A percentile compares a stretch with the other conserved stretches of the same genome.
These are phyloP conservation scores for Prunus persica DNA, from an alignment of 306 rosid species.

Conservation along the genomic window Prunus_persica_NCBIv2 NC_034014.1:27824501-27825000, in stretches of 20 bases:
- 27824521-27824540: constrained; percentile 27
- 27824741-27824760: constrained; percentile 68
- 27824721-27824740: constrained; percentile 64
- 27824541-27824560: constrained; percentile 27
- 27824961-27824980: constrained; percentile 60
- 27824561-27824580: constrained; percentile 35
- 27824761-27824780: constrained; percentile 65
- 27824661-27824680: constrained; percentile 49
- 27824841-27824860: constrained; percentile 64
- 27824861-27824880: constrained; percentile 64
- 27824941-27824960: constrained; percentile 50
- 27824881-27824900: constrained; percentile 55
- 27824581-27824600: constrained; percentile 38
- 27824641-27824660: constrained; percentile 36
- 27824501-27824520: not conserved
- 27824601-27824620: constrained; percentile 16
- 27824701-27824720: constrained; percentile 58
- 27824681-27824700: constrained; percentile 32
- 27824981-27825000: constrained; percentile 63
- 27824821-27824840: constrained; percentile 42
- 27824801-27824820: constrained; percentile 54
- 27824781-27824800: constrained; percentile 35
- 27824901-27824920: constrained; percentile 52
- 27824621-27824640: constrained; percentile 32
- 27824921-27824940: constrained; percentile 50